Percentiles rank a stretch among this genome's conserved stretches.
These are phyloP conservation scores for Rugonectria rugulosa DNA, from an alignment of 2,329 filamentous ascomycete species.

Conservation along the genomic window DNA sequence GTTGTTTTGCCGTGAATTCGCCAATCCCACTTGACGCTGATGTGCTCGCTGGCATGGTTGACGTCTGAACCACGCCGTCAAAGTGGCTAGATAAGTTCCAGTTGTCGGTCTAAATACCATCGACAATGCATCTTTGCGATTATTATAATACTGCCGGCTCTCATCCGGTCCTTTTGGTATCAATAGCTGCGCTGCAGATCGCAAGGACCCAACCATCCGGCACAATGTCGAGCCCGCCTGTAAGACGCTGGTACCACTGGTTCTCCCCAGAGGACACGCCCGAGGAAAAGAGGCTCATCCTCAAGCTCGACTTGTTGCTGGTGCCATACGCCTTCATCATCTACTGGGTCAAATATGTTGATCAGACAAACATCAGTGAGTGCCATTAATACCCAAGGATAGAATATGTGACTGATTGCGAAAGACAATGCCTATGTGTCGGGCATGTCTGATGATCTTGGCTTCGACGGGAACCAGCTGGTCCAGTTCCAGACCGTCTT, in stretches of 20 bases:
- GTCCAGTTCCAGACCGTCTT: conserved; percentile 32
- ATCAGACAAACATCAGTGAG: conserved; percentile 33
- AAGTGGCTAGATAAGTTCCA: background rate
- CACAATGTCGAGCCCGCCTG: conserved; percentile 17
- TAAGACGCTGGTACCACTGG: conserved; percentile 48
- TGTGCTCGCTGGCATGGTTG: conserved; percentile 15
- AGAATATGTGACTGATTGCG: background rate
- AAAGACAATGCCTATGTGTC: conserved; percentile 30
- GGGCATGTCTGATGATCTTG: conserved; percentile 27
- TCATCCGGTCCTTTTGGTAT: background rate
- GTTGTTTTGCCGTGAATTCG: background rate
- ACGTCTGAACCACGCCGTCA: conserved; percentile 4
- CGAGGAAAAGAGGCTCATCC: conserved; percentile 49
- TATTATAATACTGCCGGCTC: background rate
- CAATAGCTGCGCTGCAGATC: background rate
- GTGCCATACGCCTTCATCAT: conserved; percentile 53
- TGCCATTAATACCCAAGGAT: rapidly evolving
- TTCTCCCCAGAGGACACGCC: conserved; percentile 56
- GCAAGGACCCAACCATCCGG: background rate
- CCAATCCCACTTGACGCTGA: conserved; percentile 8
- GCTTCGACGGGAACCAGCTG: conserved; percentile 26
- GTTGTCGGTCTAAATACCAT: background rate
- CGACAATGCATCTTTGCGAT: background rate
- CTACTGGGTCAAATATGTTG: conserved; percentile 32
- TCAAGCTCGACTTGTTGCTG: conserved; percentile 64